Base-by-base conservation (phyloP, 139 green algal species). In the Chlorella sp. region DNA sequence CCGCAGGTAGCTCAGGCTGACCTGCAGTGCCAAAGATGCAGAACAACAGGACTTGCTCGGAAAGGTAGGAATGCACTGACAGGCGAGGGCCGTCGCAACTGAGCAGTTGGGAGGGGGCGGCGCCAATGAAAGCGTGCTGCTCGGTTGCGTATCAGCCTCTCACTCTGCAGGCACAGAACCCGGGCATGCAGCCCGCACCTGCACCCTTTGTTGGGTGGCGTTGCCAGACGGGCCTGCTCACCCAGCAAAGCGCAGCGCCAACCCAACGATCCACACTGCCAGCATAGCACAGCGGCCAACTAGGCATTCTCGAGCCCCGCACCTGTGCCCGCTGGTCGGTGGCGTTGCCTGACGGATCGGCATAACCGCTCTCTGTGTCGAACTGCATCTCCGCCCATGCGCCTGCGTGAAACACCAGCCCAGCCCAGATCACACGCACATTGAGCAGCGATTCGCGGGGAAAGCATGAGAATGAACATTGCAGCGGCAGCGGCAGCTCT, bases 381-480 rank as follows among this genome's bases (percentile, higher is more conserved):
- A 83, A 83, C 40, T 74, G 40, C 77, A 83, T 83, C 24, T 83
- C 77, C 11, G 41, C 77, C 77, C 77, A 83, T 34, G 77, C 36
- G 14, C 77, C 77, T 83, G 77, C 77, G 28, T 1, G 22, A 24
- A 7, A 30, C 1, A 24, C 26, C 9, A 24, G 2, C 9, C n/a
- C 58, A 65, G 58, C 4, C 9, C 28, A 30, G 58, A 20, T 24
- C 7, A 20, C 56, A 65, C 22, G 56, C 56, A 65, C n/a, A 40
- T 73, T 20, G 20, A 44, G 1, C n/a, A 43, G 19, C n/a, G 14
- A 34, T 5, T 24, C 8, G 11, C 22, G 20, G 58, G 58, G 22
- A 67, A 22, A 67, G 5, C 58, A 67, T 67, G 19, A 67, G 51
- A 13, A 24, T 60, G 51, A 24, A 24, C 60, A 68, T 30, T 68